Base-by-base conservation (phyloP, 495 filamentous ascomycete species). In the Daldinia childiae region DNA sequence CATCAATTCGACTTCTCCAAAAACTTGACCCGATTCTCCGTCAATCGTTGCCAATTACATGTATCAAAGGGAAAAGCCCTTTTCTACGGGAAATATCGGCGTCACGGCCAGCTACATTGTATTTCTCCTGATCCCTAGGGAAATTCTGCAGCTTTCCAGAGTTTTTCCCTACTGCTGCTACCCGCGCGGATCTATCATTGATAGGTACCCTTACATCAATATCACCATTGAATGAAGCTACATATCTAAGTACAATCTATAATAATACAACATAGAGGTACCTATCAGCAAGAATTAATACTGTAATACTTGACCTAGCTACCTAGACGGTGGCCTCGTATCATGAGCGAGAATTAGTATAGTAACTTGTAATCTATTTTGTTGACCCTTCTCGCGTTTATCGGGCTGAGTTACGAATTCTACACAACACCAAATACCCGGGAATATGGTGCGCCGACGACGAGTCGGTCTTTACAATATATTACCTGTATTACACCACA, bases 391-490 rank as follows among this genome's bases (percentile, higher is more conserved):
- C 36, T 54, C 69, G 38, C 51, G 38, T 66, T 66, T 54, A 48
- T 63, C 11, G 32, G 38, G 58, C 43, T 72, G 38, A 45, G n/a
- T 21, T 43, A 34, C 34, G 62, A 34, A 58, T 30, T 64, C 24
- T 59, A 59, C 14, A 45, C 34, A 64, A 56, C 69, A 59, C 39
- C 63, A 63, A 38, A 61, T n/a, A 55, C 55, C 64, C 48, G 60
- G 64, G 43, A 52, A 56, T 45, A 48, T 34, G 55, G 64, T 57
- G 56, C 32, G 8, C 45, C 36, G 17, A 51, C 43, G 62, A n/a
- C 14, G 50, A 52, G 45, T 26, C 26, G 15, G 43, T 21, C 43
- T 41, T 41, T 41, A 41, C n/a, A 41, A 15, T 41, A 41, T 41
- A 41, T 14, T 41, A 41, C 39, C 15, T 41, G 39, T 41, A 41